A percentile compares a stretch with the other conserved stretches of the same genome.
Conservation (phyloP, 2,329 filamentous ascomycete genomes). For the Penicillium sp. region DNA sequence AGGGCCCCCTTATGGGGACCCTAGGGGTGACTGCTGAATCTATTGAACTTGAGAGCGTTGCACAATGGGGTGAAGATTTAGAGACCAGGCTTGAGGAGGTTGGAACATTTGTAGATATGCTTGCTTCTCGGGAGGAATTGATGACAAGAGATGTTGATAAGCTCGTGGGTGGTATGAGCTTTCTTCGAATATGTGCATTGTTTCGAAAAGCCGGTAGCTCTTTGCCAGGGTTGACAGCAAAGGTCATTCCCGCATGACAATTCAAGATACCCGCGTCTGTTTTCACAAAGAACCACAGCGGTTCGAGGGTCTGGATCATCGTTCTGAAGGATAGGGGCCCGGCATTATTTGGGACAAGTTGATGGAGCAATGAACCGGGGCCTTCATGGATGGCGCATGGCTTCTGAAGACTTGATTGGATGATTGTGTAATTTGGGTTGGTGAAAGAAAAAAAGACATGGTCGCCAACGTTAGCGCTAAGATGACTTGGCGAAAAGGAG, state of each 20-base stretch:
- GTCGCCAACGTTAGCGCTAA: slow-evolving; percentile 19
- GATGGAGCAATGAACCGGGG: slow-evolving; percentile 11
- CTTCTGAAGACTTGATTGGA: slow-evolving; percentile 14
- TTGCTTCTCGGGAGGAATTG: too few species aligned
- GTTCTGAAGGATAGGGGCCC: slow-evolving; percentile 10
- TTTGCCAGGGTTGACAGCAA: slow-evolving; percentile 26
- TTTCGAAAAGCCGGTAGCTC: slow-evolving; percentile 20
- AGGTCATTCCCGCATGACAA: slow-evolving; percentile 25
- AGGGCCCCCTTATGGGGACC: too few species aligned
- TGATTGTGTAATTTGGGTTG: slow-evolving; percentile 15
- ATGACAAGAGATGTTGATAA: too few species aligned
- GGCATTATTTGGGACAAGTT: slow-evolving; percentile 14
- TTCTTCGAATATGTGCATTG: slow-evolving; percentile 5
- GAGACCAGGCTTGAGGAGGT: too few species aligned
- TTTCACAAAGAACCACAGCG: slow-evolving; percentile 29
- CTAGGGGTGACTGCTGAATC: too few species aligned
- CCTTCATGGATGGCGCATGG: slow-evolving; percentile 7
- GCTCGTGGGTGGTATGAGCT: too few species aligned
- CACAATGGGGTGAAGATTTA: too few species aligned
- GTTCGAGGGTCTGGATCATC: slow-evolving; percentile 20
- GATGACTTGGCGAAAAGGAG: slow-evolving; percentile 5
- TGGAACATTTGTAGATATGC: too few species aligned
- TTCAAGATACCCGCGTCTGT: slow-evolving; percentile 5
- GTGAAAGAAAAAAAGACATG: slow-evolving; percentile 22
- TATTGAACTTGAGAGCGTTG: too few species aligned